Evolutionary conservation across 306 rosid species (phyloP), one percentile per base, ranked within the genome.

Genomic region (Cicer chorassanicum): DNA sequence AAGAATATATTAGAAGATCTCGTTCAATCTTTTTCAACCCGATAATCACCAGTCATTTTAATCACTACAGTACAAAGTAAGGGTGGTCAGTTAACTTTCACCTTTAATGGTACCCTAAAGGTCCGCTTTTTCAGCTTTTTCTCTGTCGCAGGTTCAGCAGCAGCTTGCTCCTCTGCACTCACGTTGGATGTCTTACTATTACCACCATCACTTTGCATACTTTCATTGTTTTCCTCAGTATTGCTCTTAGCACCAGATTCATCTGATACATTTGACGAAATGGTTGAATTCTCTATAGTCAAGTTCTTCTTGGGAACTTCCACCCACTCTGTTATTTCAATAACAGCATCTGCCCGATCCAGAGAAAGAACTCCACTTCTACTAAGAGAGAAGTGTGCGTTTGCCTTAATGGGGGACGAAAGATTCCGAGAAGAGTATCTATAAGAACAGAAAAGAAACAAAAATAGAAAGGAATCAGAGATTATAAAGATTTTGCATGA

Each of bases 291-390:
- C 76, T 90, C 99, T 48, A 89, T 13, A 43, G 95, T 86, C 70
- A 86, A 72, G 81, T 87, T 92, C 81, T 86, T 90, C 75, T 55
- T 87, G 59, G 92, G 96, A 82, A 94, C 90, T 80, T 94, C 99
- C 66, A 94, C 93, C 99, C 96, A 94, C 85, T 94, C 99, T 14
- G 93, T 71, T 74, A 89, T 87, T 87, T 94, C 99, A 67, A 94
- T 73, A 67, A 92, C 88, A 70, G 99, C 97, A 77, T 92, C 99
- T 61, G 96, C 96, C 78, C 97, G 88, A 70, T 94, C 99, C 79
- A 94, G 84, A 78, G 95, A 90, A 75, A 94, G 80, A 78, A 92
- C 78, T 83, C 96, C 99, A 87, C 99, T 92, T 85, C 95, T 87
- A 80, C 97, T 91, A 73, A 94, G 87, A 81, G 97, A 88, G 84